Evolutionary conservation across 495 filamentous ascomycete species (phyloP), one percentile per base, ranked within the genome.

Genomic region (Aspergillus hancockii): DNA sequence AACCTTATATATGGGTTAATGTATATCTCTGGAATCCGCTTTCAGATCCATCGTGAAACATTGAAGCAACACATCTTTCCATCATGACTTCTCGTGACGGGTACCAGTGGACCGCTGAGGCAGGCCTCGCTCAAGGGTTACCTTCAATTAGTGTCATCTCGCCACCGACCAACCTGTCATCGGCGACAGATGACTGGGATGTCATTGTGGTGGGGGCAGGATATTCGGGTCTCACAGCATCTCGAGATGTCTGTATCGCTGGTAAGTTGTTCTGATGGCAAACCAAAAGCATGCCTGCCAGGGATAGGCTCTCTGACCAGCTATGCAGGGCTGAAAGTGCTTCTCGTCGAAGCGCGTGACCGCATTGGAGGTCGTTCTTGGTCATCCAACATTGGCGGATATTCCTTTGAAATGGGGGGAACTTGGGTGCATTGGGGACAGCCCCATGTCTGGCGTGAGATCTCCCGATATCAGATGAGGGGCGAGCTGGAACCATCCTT

Each of bases 331-430:
- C 49, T 61, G 16, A 47, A 46, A 25, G 69, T 72, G 4, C 61
- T 75, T 7, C 65, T 76, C 8, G 14, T 75, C 0, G 73, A 76
- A 60, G 73, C 65, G 4, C 67, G 73, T 4, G 70, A 74, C 51
- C 70, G 72, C 3, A 68, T 76, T 32, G 73, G 73, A 18, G 73
- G 73, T 0, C 67, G 73, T 5, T 64, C 73, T 9, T 76, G 66
- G 63, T 65, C 67, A 12, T 55, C 65, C 14, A 62, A 69, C 8
- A 61, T 66, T 38, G 59, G 43, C 8, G 62, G 63, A 0, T 62
- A 70, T 47, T 52, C 55, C 0, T 69, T 62, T 34, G 73, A 76
- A 21, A 66, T 76, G 62, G 73, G 73, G 0, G 73, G 73, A 7
- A 72, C 70, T 7, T 76, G 71, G 70, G 62, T 76, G 2, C 66